These are phyloP conservation scores for Gardenia jasminoides DNA, from an alignment of 257 asterid species.

Conservation along the genomic window DNA sequence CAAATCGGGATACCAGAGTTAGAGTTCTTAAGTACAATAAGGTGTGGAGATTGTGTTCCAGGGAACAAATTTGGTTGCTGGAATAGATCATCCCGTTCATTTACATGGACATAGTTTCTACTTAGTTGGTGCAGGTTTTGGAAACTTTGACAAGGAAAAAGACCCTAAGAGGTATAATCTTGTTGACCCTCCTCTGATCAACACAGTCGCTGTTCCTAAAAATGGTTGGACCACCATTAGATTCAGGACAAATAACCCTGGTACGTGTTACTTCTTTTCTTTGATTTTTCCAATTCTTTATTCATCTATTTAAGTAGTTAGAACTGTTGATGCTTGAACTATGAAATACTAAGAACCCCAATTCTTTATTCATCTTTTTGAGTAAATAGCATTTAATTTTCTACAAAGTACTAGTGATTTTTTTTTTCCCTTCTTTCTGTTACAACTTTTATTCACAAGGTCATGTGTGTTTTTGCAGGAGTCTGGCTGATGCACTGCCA, in stretches of 20 bases:
- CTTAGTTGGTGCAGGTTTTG: slow-evolving; percentile 57
- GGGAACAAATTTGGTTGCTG: slow-evolving; percentile 46
- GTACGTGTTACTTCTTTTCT: slow-evolving; percentile 34
- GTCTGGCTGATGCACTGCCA: slow-evolving; percentile 45
- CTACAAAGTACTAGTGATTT: not conserved
- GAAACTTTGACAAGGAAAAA: slow-evolving; percentile 41
- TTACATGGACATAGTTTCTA: slow-evolving; percentile 72
- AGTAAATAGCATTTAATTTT: too few relatives aligned
- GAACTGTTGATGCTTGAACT: slow-evolving; percentile 37
- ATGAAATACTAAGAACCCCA: slow-evolving; percentile 35
- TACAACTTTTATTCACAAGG: slow-evolving; percentile 33
- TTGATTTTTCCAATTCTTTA: too few relatives aligned
- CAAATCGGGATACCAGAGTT: slow-evolving; percentile 34
- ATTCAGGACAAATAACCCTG: slow-evolving; percentile 68
- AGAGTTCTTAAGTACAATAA: slow-evolving; percentile 42
- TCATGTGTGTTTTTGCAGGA: slow-evolving; percentile 9
- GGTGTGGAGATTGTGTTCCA: slow-evolving; percentile 60
- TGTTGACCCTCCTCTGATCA: slow-evolving; percentile 55
- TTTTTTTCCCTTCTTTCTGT: too few relatives aligned
- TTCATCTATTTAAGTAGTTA: not conserved
- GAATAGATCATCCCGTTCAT: slow-evolving; percentile 73
- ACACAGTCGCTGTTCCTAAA: slow-evolving; percentile 55
- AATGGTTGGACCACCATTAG: slow-evolving; percentile 68
- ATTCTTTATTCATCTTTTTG: not conserved
- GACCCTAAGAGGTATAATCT: slow-evolving; percentile 59